Evolutionary conservation across 768 basidiomycete genomes (phyloP), one percentile per base, ranked within the genome.

Genomic region (Daedaleopsis sinensis): DNA sequence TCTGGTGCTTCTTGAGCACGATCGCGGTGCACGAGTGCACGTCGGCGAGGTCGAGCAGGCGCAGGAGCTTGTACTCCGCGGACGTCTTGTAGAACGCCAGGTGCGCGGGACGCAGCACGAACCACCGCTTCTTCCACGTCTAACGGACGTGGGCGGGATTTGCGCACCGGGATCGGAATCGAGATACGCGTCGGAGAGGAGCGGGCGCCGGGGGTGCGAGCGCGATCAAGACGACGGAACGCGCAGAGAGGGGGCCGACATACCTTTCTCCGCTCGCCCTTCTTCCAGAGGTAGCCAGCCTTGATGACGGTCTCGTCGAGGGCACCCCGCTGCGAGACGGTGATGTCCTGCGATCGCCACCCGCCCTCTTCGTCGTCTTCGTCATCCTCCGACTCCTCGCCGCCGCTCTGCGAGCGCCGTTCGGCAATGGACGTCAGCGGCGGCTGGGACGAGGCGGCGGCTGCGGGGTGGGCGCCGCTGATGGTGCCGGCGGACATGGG

Each of bases 41-140:
- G 48, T 96, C 91, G 23, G 84, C 79, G 19, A 98, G 83, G 66
- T 95, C 92, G 59, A 98, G 85, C 15, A 97, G 84, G 19, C 91
- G 88, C 27, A 94, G 87, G 3, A 98, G 84, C 74, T 96, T 83
- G 78, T 98, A 98, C 76, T 99, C 96, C 58, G 92, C 91, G 36
- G 91, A 88, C 51, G 85, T 94, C 80, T 98, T 98, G 85, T 98
- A 98, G 76, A 96, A 98, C 4, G 94, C 94, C 52, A 99, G 78
- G 74, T 97, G 94, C 2, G 90, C 91, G 0, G 93, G 86, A 18
- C 96, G 86, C 60, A 99, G 78, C 1, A 99, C 97, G 68, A 98
- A 98, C 96, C 96, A 98, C 21, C 96, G 85, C 77, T 95, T 96
- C 83, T 98, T 98, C 97, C 97, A 99, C 1, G 91, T 94, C 95